These are phyloP conservation scores for Thalassiosira ordinaria DNA, from an alignment of 352 stramenopile species.

Conservation along the genomic window DNA sequence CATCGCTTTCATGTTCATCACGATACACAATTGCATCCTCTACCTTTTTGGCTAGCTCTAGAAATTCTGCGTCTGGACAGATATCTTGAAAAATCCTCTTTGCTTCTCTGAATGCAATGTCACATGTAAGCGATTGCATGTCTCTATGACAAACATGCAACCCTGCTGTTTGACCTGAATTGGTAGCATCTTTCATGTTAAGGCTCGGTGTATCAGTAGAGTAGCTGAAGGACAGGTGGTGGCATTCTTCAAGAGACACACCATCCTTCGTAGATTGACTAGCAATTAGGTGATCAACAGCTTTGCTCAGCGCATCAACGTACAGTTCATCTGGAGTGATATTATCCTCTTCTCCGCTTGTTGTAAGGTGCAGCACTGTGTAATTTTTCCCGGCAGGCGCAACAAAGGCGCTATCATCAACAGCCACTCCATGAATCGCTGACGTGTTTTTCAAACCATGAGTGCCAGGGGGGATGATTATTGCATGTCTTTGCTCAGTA, in stretches of 20 bases:
- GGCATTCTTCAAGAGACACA: slow-evolving; percentile 45
- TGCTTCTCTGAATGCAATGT: slow-evolving; percentile 75
- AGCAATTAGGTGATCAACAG: slow-evolving; percentile 45
- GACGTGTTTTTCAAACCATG: slow-evolving; percentile 52
- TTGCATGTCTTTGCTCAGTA: slow-evolving; percentile 66
- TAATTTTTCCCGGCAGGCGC: slow-evolving; percentile 55
- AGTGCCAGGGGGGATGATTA: slow-evolving; percentile 70
- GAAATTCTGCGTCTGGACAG: slow-evolving; percentile 73
- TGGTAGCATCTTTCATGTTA: too few relatives aligned
- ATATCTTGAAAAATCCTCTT: slow-evolving; percentile 75
- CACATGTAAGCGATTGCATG: slow-evolving; percentile 62
- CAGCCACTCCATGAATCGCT: slow-evolving; percentile 68
- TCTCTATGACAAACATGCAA: slow-evolving; percentile 58
- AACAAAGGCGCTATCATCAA: slow-evolving; percentile 72
- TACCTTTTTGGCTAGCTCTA: slow-evolving; percentile 61
- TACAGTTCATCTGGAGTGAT: slow-evolving; percentile 25
- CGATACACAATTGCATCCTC: slow-evolving; percentile 54
- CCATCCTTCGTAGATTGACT: slow-evolving; percentile 32
- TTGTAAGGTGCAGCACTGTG: slow-evolving; percentile 76
- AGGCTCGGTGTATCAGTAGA: slow-evolving; percentile 21
- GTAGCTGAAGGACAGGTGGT: slow-evolving; percentile 70
- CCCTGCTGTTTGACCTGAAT: slow-evolving; percentile 27
- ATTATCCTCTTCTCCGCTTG: slow-evolving; percentile 35
- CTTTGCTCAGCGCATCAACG: slow-evolving; percentile 37
- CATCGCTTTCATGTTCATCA: slow-evolving; percentile 71